A percentile compares a stretch with the other conserved stretches of the same genome.
Evolutionary conservation across 768 basidiomycete genomes (phyloP).

Genomic region (Leccinum rimulosum): DNA sequence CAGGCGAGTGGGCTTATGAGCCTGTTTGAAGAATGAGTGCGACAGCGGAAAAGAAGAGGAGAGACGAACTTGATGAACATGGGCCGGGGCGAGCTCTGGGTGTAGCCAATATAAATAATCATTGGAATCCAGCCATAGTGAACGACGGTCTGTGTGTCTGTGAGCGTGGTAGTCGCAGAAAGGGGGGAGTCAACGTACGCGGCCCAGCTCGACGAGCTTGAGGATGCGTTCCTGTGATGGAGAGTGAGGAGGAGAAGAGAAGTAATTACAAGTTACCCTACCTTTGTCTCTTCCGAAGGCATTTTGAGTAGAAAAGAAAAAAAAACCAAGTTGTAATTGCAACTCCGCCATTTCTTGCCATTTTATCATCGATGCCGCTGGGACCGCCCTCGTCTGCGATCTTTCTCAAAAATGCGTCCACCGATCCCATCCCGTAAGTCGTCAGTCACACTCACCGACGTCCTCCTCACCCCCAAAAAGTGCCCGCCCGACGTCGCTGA

Average conservation of each 20-base stretch:
- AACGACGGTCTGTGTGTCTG: conserved; percentile 63
- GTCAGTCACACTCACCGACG: background rate
- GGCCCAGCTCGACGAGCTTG: conserved; percentile 76
- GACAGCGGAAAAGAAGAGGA: background rate
- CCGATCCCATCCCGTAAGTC: conserved; percentile 36
- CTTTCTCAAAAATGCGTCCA: conserved; percentile 35
- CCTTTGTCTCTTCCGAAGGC: conserved; percentile 93
- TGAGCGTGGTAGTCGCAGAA: background rate
- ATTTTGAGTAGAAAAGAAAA: conserved; percentile 39
- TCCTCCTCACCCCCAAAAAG: conserved; percentile 35
- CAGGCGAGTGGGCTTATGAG: conserved; percentile 92
- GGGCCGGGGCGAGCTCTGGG: conserved; percentile 88
- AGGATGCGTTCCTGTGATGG: conserved; percentile 64
- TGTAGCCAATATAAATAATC: conserved; percentile 95
- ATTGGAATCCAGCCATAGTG: conserved; percentile 97
- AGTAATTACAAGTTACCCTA: conserved; percentile 28
- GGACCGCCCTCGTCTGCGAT: conserved; percentile 47
- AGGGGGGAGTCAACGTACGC: conserved; percentile 51
- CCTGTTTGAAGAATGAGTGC: conserved; percentile 40
- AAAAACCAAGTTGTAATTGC: conserved; percentile 19
- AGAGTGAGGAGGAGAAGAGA: background rate
- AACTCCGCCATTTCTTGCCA: conserved; percentile 28
- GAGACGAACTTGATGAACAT: conserved; percentile 89
- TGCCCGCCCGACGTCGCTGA: conserved; percentile 68
- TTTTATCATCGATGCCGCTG: conserved; percentile 38